These are phyloP conservation scores for Lepidopterella palustris DNA, from an alignment of 495 filamentous ascomycete species.

Conservation along the genomic window DNA sequence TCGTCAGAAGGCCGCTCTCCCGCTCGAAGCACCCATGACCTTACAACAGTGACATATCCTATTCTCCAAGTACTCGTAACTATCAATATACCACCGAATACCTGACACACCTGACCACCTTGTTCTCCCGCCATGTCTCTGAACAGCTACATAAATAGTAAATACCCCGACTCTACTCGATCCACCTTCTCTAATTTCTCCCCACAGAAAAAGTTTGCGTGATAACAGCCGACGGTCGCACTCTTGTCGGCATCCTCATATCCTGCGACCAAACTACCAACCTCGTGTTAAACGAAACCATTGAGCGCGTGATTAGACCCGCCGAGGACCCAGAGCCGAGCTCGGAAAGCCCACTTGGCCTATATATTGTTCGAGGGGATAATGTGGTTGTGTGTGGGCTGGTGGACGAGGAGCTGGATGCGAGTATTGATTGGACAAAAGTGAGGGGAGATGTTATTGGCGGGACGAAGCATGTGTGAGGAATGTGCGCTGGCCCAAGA, in stretches of 20 bases:
- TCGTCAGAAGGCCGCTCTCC: not conserved
- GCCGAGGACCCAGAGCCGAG: conserved; percentile 77
- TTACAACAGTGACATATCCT: no score
- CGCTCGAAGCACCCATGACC: not conserved
- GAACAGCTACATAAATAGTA: conserved; percentile 61
- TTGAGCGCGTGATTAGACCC: conserved; percentile 83
- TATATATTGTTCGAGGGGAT: conserved; percentile 90
- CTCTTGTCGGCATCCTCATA: conserved; percentile 71
- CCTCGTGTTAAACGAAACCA: conserved; percentile 73
- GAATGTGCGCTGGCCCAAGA: not conserved
- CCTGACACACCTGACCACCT: no score
- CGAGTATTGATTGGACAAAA: conserved; percentile 81
- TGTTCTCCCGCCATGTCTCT: conserved; percentile 50
- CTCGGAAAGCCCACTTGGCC: conserved; percentile 71
- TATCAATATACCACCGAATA: no score
- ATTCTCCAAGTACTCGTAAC: no score
- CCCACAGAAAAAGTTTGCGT: conserved; percentile 80
- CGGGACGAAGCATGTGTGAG: conserved; percentile 69
- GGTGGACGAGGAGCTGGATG: conserved; percentile 82
- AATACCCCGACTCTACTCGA: conserved; percentile 22
- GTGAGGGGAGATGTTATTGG: conserved; percentile 82
- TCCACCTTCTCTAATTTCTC: conserved; percentile 2
- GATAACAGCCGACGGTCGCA: conserved; percentile 88
- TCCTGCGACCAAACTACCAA: conserved; percentile 92
- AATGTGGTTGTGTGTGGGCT: conserved; percentile 89